phyloP scores from a whole-genome alignment of 2,329 filamentous ascomycete species.

The Sporothrix curviconia region DNA sequence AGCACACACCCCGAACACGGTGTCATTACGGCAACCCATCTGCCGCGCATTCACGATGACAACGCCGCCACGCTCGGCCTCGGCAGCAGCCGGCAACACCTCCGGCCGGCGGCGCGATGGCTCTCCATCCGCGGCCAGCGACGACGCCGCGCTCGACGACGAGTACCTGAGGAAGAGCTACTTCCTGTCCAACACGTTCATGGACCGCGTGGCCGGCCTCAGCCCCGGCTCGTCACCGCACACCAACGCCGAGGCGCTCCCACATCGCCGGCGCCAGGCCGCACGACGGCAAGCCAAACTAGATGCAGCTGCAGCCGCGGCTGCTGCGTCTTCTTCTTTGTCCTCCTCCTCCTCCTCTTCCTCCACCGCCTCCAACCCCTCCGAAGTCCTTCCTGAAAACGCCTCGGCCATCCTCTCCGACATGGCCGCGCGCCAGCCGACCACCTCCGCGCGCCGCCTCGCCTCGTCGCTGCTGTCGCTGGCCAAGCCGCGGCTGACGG shows the following conservation, averaged over 20 bases:
- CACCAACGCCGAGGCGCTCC: constrained; percentile 4
- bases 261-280: constrained; percentile 21
- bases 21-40: background rate
- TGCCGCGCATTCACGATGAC: background rate
- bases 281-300: constrained; percentile 12
- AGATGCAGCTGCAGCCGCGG: background rate
- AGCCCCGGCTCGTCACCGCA: constrained; percentile 1
- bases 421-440: constrained; percentile 43
- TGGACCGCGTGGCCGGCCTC: constrained; percentile 22
- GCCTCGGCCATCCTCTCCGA: constrained; percentile 49
- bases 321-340: background rate
- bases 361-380: background rate
- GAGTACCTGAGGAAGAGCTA: constrained; percentile 26
- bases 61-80: background rate
- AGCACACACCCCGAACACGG: too few relatives aligned
- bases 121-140: background rate
- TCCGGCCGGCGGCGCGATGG: background rate
- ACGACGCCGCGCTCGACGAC: constrained; percentile 7
- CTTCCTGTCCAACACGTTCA: constrained; percentile 30
- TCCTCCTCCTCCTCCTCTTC: background rate
- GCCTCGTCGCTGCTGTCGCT: constrained; percentile 80
- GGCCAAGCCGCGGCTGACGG: constrained; percentile 88
- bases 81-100: background rate
- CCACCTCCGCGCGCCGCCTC: constrained; percentile 53
- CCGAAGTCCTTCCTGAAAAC: constrained; percentile 25